Base-by-base conservation (phyloP, 139 green algal species). In the Asterochloris sp. region DNA sequence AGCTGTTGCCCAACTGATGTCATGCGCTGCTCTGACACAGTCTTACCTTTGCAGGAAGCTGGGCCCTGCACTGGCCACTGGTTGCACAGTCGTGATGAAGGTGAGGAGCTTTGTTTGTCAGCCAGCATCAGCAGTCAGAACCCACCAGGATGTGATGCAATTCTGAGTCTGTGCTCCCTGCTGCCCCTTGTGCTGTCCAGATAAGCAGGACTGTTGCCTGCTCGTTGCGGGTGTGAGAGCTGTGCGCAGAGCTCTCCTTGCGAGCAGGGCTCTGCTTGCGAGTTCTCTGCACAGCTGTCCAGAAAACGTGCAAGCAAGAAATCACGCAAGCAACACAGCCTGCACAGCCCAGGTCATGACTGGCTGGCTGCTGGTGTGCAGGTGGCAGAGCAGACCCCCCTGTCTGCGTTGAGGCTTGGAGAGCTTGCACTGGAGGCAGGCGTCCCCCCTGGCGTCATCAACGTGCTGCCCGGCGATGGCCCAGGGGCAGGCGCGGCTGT, bases 391-490 rank as follows among this genome's bases (percentile, higher is more conserved):
- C 90, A 91, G 86, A 90, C 89, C 38, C 88, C 91, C 10, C 84
- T 96, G 75, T 92, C 86, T 11, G 88, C 85, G 12, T 85, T 95
- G 67, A 83, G 83, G 28, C 61, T 94, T 47, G 92, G 86, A n/a
- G 79, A 91, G 87, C 86, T 96, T 29, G 87, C 86, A 15, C 71
- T 91, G 74, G 92, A 94, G 86, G 92, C 92, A 21, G 92, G 92
- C 47, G 27, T 96, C 19, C 93, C 93, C 2, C 73, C 85, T 13
- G 92, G 93, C 47, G 88, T 93, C n/a, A 71, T 96, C 84, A 96
- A 96, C 84, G 80, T 96, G 21, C 75, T 96, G 28, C 81, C 85
- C 1, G 92, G 93, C 63, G 88, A 88, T 74, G 93, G 92, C 27
- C 84, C 87, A 54, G 92, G 86, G 13, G 89, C 92, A 11, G 93